Conservation (phyloP, 768 basidiomycete species). For the Terana coerulea region DNA sequence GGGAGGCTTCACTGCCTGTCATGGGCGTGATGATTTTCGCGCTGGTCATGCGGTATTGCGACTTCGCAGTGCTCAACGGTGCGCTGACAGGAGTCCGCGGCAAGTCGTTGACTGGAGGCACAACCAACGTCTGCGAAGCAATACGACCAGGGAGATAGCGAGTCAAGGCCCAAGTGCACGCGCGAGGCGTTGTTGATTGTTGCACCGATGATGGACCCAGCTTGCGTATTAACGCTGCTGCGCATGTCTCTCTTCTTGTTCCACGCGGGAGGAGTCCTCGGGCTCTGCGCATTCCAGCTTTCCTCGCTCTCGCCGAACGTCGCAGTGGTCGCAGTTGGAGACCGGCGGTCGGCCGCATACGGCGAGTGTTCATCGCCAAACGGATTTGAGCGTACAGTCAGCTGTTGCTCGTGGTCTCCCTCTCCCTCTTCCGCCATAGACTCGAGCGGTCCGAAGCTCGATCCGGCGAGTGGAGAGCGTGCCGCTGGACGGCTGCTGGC, state of each 20-base stretch:
- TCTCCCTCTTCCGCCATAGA: slow-evolving; percentile 44
- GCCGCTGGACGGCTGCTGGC: slow-evolving; percentile 36
- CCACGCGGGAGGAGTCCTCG: slow-evolving; percentile 37
- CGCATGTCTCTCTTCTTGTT: not conserved
- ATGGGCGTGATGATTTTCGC: slow-evolving; percentile 54
- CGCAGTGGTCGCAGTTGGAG: slow-evolving; percentile 22
- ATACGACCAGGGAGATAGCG: slow-evolving; percentile 22
- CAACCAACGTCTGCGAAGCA: not conserved
- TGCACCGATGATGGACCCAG: slow-evolving; percentile 31
- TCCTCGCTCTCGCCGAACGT: slow-evolving; percentile 27
- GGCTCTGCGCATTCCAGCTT: slow-evolving; percentile 37
- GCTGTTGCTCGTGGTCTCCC: slow-evolving; percentile 30
- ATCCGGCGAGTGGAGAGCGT: slow-evolving; percentile 66
- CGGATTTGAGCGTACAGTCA: slow-evolving; percentile 39
- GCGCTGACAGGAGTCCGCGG: slow-evolving; percentile 23
- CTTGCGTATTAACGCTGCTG: slow-evolving; percentile 10
- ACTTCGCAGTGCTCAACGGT: slow-evolving; percentile 33
- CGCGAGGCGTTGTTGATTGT: slow-evolving; percentile 66
- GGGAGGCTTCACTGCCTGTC: slow-evolving; percentile 18
- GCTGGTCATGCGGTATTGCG: slow-evolving; percentile 57
- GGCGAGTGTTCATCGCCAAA: slow-evolving; percentile 60
- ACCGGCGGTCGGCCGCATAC: slow-evolving; percentile 19
- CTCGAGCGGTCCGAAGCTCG: slow-evolving; percentile 70
- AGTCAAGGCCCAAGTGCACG: slow-evolving; percentile 55
- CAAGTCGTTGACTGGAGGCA: slow-evolving; percentile 7